Evolutionary conservation across 441 rosid species (phyloP).

Genomic region (Breynia disticha): DNA sequence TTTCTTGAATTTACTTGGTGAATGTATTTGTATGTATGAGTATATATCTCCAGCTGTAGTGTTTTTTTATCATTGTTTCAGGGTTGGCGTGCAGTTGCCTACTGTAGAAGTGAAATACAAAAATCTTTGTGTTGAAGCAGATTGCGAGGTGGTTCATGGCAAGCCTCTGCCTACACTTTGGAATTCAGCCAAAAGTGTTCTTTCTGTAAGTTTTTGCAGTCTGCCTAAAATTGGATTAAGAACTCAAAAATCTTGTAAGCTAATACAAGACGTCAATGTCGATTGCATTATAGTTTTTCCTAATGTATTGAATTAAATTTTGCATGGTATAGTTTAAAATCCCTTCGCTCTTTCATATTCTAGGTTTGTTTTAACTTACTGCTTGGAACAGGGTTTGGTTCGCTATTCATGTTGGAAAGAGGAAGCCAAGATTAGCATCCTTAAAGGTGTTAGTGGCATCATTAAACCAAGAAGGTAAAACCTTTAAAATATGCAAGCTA

Average conservation of each 20-base stretch:
- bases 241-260: not conserved
- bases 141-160: conserved; percentile 32
- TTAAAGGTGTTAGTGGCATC: conserved; percentile 31
- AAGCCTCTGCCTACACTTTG: conserved; percentile 38
- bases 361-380: no score
- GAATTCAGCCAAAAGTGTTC: conserved; percentile 20
- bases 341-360: no score
- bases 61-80: conserved; percentile 5
- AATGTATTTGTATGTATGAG: no score
- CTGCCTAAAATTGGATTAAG: no score
- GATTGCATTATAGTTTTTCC: not conserved
- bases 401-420: conserved; percentile 16
- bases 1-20: not conserved
- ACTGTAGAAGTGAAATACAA: conserved; percentile 33
- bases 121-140: conserved; percentile 33
- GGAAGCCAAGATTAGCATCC: conserved; percentile 23
- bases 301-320: no score
- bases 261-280: not conserved
- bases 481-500: no score
- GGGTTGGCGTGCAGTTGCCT: conserved; percentile 38
- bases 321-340: no score
- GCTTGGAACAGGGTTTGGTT: conserved; percentile 18
- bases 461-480: conserved; percentile 35
- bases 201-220: conserved; percentile 21
- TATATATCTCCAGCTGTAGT: no score